Base-by-base conservation (phyloP, 163 green algal species). In the Scenedesmus sp. region DNA sequence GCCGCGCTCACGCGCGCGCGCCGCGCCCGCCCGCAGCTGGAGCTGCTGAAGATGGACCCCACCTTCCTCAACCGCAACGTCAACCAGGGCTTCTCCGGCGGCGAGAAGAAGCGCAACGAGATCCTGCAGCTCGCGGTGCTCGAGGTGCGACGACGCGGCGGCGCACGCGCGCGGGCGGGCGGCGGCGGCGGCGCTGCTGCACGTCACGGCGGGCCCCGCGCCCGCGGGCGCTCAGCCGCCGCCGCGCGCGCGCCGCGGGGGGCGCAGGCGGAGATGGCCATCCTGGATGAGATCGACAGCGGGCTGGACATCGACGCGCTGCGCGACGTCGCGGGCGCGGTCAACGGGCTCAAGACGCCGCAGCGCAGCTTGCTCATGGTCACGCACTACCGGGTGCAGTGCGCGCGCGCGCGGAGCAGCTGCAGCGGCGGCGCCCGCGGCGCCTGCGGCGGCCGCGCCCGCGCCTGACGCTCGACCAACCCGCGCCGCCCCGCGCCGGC, bases 51-150 rank as follows among this genome's bases (percentile, higher is more conserved):
- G 70, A 99, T 99, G 95, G 94, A 99, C 80, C 85, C 92, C 31
- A 92, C 86, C 29, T 99, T 98, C 87, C 88, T 99, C 42, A 96
- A 97, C 81, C 88, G 97, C 58, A 98, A 98, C 83, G 97, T 99
- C 14, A 99, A 99, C 84, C 93, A 98, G 78, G 96, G 96, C 57
- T 99, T 99, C 87, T 97, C 88, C n/a, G 96, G 97, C n/a, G 97
- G 97, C 42, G 97, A 99, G 85, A 99, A 98, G 91, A 99, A 99
- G 89, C 88, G 97, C 17, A 99, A 99, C 80, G 97, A 99, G 82
- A 98, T 98, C 58, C 77, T 98, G 69, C 95, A 98, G 87, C 85
- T 99, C 44, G 92, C 96, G 18, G 96, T 99, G 14, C 83, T 98
- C 5, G 92, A 98, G 83, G 89, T 92, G 45, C 24, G 78, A 17